These are phyloP conservation scores for Chimonanthus praecox DNA, from an alignment of 164 flowering plant species.

Conservation along the genomic window DNA sequence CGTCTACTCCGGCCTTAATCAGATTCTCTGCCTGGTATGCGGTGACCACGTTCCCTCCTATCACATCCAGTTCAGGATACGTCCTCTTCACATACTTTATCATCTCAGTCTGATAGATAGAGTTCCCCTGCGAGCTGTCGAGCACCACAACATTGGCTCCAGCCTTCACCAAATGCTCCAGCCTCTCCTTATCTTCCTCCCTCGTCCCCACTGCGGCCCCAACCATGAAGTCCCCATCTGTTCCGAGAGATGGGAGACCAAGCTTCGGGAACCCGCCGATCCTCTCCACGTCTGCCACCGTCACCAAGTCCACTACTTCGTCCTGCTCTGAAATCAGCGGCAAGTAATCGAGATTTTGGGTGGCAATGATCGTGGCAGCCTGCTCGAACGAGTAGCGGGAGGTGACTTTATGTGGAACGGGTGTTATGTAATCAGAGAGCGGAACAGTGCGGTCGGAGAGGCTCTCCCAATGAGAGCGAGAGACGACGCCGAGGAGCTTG, in stretches of 20 bases:
- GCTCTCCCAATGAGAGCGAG: constrained; percentile 41
- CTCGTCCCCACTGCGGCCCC: constrained; percentile 89
- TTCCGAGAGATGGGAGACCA: constrained; percentile 57
- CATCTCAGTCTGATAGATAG: constrained; percentile 87
- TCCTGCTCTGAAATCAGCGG: constrained; percentile 39
- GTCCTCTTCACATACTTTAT: constrained; percentile 65
- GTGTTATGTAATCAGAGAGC: constrained; percentile 40
- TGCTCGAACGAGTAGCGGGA: constrained; percentile 43
- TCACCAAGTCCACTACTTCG: constrained; percentile 59
- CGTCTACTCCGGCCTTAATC: constrained; percentile 90
- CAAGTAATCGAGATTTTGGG: constrained; percentile 36
- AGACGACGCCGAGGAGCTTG: constrained; percentile 50
- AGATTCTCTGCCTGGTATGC: constrained; percentile 70
- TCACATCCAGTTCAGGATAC: constrained; percentile 69
- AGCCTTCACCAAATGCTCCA: constrained; percentile 79
- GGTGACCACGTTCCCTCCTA: constrained; percentile 92
- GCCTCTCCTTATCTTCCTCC: constrained; percentile 76
- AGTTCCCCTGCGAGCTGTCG: constrained; percentile 96
- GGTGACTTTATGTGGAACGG: constrained; percentile 22
- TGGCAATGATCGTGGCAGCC: constrained; percentile 39
- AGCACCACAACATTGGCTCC: constrained; percentile 71
- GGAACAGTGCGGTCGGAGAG: constrained; percentile 27
- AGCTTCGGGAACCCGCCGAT: constrained; percentile 50
- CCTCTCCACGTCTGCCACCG: constrained; percentile 58
- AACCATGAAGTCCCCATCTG: constrained; percentile 67